A percentile compares a stretch with the other conserved stretches of the same genome.
phyloP scores from a whole-genome alignment of 2,329 filamentous ascomycete genomes.

The Geosmithia putterillii region DNA sequence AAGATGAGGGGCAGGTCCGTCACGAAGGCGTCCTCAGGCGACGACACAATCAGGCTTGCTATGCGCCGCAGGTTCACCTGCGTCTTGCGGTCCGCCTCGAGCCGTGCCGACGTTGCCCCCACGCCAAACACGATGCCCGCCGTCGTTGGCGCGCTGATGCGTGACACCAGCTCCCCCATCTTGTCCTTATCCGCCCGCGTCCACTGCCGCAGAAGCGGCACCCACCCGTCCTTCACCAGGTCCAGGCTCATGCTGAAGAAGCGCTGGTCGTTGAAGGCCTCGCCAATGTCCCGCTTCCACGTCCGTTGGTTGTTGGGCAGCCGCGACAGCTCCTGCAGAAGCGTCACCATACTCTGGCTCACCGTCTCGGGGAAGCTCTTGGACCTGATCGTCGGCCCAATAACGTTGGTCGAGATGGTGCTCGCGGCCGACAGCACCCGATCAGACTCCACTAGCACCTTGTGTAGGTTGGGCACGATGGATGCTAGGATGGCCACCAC shows the following conservation, averaged over 20 bases:
- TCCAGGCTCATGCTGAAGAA: conserved; percentile 64
- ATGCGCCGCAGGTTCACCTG: conserved; percentile 82
- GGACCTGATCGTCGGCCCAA: conserved; percentile 70
- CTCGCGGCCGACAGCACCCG: conserved; percentile 66
- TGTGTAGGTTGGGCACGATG: conserved; percentile 69
- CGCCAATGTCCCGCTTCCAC: conserved; percentile 86
- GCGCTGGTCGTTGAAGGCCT: conserved; percentile 80
- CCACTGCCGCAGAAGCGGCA: conserved; percentile 77
- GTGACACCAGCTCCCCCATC: conserved; percentile 66
- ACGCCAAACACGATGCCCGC: conserved; percentile 99
- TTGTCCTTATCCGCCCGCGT: conserved; percentile 76
- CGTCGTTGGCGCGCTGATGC: conserved; percentile 74
- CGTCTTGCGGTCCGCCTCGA: conserved; percentile 90
- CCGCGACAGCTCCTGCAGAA: conserved; percentile 67
- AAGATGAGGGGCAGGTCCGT: conserved; percentile 60
- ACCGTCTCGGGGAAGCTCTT: conserved; percentile 82
- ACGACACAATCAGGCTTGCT: conserved; percentile 66
- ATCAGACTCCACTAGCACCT: conserved; percentile 76
- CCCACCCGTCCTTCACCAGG: conserved; percentile 64
- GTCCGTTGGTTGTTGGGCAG: conserved; percentile 72
- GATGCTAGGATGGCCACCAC: conserved; percentile 67
- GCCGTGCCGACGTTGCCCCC: conserved; percentile 79
- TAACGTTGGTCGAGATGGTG: conserved; percentile 71
- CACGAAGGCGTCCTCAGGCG: conserved; percentile 67
- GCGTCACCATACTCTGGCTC: conserved; percentile 53